A percentile compares a stretch with the other conserved stretches of the same genome.
Evolutionary conservation across 805 yeast genomes (phyloP).

Genomic region (Lipomyces starkeyi): DNA sequence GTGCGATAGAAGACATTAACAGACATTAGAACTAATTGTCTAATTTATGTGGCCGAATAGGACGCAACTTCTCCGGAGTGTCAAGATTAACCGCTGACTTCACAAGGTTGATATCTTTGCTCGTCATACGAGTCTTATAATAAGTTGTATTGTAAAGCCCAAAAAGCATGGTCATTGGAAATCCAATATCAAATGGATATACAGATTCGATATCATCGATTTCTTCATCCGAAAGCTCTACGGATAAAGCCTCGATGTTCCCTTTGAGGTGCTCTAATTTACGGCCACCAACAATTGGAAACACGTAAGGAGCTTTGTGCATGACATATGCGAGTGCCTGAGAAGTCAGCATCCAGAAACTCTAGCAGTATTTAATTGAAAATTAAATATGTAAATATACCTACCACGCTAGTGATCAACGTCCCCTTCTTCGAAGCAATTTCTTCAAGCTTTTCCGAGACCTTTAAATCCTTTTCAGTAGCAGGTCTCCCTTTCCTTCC

Average conservation of each 20-base stretch:
- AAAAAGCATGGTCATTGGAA: constrained; percentile 6
- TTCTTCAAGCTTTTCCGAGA: neutral
- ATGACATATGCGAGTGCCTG: constrained; percentile 12
- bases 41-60: neutral
- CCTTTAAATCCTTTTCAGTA: constrained; percentile 5
- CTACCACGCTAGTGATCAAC: constrained; percentile 8
- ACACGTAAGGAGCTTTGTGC: constrained; percentile 13
- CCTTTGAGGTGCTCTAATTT: constrained; percentile 1
- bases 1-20: neutral
- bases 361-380: neutral
- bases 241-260: constrained; percentile 8
- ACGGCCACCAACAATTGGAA: constrained; percentile 10
- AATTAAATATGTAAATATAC: neutral
- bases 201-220: constrained; percentile 7
- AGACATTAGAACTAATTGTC: neutral
- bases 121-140: constrained; percentile 5
- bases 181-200: constrained; percentile 6
- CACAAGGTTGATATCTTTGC: constrained; percentile 6
- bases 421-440: constrained; percentile 8
- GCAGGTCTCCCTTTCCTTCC: neutral
- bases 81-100: neutral
- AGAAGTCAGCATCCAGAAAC: constrained; percentile 5
- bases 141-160: neutral
- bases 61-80: constrained; percentile 1
- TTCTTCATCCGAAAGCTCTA: constrained; percentile 11